phyloP scores from a whole-genome alignment of 768 basidiomycete genomes.

The Boletus subparvulus region DNA sequence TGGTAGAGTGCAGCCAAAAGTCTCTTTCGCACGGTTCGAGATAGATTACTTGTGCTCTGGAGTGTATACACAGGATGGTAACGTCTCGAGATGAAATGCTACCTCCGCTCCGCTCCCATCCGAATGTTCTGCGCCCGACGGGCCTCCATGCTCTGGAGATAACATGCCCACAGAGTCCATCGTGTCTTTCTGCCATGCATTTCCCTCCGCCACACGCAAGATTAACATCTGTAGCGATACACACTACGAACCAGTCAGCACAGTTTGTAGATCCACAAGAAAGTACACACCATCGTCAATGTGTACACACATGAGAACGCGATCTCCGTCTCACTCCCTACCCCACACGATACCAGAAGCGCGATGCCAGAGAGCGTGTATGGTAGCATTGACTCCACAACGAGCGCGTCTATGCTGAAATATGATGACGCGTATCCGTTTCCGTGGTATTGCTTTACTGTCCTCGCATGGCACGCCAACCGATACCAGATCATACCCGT shows the following conservation, averaged over 20 bases:
- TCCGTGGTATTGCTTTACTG: neutral
- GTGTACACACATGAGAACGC: constrained; percentile 8
- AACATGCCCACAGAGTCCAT: too few relatives aligned
- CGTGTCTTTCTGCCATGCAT: constrained; percentile 7
- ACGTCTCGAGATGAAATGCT: neutral
- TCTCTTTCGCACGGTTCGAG: constrained; percentile 17
- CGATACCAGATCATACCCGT: constrained; percentile 13
- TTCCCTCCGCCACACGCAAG: constrained; percentile 10
- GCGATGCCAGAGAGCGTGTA: constrained; percentile 15
- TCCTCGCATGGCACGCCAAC: neutral
- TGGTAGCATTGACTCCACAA: constrained; percentile 15
- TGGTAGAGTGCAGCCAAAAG: neutral
- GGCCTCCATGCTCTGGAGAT: neutral
- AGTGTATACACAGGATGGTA: too few relatives aligned
- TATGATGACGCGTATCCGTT: neutral
- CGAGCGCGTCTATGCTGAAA: neutral
- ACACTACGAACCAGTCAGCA: constrained; percentile 1
- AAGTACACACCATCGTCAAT: constrained; percentile 6
- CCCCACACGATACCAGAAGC: constrained; percentile 6
- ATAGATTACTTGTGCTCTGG: neutral
- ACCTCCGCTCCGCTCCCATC: neutral
- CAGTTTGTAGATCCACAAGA: neutral
- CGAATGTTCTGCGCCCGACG: neutral
- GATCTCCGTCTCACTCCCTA: neutral
- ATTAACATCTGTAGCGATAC: constrained; percentile 18